Evolutionary conservation across 2,329 filamentous ascomycete genomes (phyloP).

Genomic region (Sclerotinia subarctica): DNA sequence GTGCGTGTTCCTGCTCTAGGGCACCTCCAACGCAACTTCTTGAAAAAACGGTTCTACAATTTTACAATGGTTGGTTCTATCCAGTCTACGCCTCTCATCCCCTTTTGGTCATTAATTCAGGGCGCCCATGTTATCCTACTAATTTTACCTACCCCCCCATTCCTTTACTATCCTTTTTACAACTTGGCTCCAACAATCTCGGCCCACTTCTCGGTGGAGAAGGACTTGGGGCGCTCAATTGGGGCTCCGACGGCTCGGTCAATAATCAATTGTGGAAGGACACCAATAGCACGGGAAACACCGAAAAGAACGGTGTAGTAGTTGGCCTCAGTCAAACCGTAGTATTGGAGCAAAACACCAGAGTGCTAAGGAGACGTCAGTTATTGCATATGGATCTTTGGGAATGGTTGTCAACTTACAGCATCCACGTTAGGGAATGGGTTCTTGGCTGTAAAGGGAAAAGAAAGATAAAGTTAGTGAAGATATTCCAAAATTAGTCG

Average conservation of each 20-base stretch:
- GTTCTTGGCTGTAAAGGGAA: constrained; percentile 51
- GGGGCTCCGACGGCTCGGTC: constrained; percentile 95
- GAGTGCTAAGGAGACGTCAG: constrained; percentile 59
- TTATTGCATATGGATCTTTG: neutral
- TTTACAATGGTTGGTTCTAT: constrained; percentile 38
- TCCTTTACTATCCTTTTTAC: constrained; percentile 49
- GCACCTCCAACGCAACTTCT: constrained; percentile 27
- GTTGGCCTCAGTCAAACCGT: constrained; percentile 96
- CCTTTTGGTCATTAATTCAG: constrained; percentile 14
- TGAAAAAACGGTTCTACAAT: constrained; percentile 24
- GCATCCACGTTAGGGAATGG: constrained; percentile 98
- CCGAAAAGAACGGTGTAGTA: constrained; percentile 99
- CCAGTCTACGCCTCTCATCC: constrained; percentile 31
- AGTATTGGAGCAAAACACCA: constrained; percentile 98
- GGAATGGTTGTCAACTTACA: constrained; percentile 26
- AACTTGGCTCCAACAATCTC: constrained; percentile 89
- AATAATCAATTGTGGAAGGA: constrained; percentile 98
- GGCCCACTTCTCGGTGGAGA: constrained; percentile 95
- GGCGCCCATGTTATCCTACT: constrained; percentile 4
- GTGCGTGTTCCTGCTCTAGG: constrained; percentile 13
- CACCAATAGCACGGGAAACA: constrained; percentile 96
- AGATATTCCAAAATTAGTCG: neutral
- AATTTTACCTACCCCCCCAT: constrained; percentile 23
- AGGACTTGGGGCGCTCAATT: constrained; percentile 98
- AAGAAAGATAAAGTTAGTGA: neutral